Evolutionary conservation across 2,329 filamentous ascomycete genomes (phyloP).

Genomic region (Chaetoscypha palmicola): DNA sequence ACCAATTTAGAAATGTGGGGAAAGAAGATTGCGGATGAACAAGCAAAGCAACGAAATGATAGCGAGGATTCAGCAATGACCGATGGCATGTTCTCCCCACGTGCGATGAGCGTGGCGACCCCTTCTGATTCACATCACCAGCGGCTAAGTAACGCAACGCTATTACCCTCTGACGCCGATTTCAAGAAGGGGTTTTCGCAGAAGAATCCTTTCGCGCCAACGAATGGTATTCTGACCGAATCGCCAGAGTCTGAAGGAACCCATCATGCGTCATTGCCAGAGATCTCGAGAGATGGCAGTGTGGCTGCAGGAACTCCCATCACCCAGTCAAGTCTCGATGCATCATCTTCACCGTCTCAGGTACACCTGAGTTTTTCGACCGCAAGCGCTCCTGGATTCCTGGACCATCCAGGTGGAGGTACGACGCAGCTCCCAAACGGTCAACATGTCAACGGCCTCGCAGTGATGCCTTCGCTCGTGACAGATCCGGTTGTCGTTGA

Average conservation of each 20-base stretch:
- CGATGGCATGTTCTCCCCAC: slow-evolving; percentile 29
- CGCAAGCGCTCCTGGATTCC: slow-evolving; percentile 12
- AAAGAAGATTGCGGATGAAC: slow-evolving; percentile 56
- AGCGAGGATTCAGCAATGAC: slow-evolving; percentile 33
- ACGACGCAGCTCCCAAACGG: slow-evolving; percentile 5
- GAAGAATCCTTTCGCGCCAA: slow-evolving; percentile 17
- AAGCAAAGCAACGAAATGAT: slow-evolving; percentile 33
- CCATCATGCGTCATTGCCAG: slow-evolving; percentile 4
- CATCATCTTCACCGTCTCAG: slow-evolving; percentile 17
- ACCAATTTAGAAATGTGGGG: slow-evolving; percentile 72
- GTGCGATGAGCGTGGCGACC: slow-evolving; percentile 27
- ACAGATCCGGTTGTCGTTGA: slow-evolving; percentile 25
- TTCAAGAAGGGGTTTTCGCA: slow-evolving; percentile 21
- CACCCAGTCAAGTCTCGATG: not conserved
- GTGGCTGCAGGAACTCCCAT: not conserved
- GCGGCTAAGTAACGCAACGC: slow-evolving; percentile 17
- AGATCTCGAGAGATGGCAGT: not conserved
- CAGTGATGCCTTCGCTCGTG: slow-evolving; percentile 19
- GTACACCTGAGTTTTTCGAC: slow-evolving; percentile 23
- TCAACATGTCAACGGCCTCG: slow-evolving; percentile 10
- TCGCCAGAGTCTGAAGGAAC: slow-evolving; percentile 10
- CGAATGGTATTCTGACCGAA: slow-evolving; percentile 18
- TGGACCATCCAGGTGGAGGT: slow-evolving; percentile 14
- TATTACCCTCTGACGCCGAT: slow-evolving; percentile 15
- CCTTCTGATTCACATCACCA: slow-evolving; percentile 22